Base-by-base conservation (phyloP, 2,329 filamentous ascomycete genomes). In the Cladosporium sp. region DNA sequence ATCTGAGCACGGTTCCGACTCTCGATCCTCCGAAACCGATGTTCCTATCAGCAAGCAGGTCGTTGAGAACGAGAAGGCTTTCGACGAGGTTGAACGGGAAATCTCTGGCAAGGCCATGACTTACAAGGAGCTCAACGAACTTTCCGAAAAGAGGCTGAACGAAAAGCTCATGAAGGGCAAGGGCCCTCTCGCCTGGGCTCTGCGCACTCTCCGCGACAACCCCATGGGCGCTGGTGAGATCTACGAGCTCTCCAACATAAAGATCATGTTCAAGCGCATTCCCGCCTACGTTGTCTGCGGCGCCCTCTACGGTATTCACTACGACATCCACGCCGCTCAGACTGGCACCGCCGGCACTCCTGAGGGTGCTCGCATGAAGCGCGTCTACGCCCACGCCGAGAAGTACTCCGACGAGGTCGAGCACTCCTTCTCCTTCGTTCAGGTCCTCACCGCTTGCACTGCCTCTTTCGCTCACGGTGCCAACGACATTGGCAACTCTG, bases 301-400 rank as follows among this genome's bases (percentile, higher is more conserved):
- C 50, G 64, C 75, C 13, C 79, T 90, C 47, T 92, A 92, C 65
- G 88, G 88, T 67, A 66, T 85, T 20, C 76, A 91, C 77, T 92
- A 91, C 71, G 88, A 92, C 60, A 92, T 91, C 62, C 87, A 91
- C 76, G 78, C 80, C 43, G 85, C 85, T 4, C 87, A 90, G 73
- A 75, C 76, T 47, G 87, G 87, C 64, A 78, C 88, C 39, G 64
- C 74, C 11, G 86, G 86, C 18, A 89, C 86, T 1, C 86, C 86
- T 6, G 86, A 90, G 54, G 87, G 86, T 52, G 72, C 72, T 30
- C 84, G 87, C 82, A 84, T 86, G 49, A 73, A 73, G 24, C 77
- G 84, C 3, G 74, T 80, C 12, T 65, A 84, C 61, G 78, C 78
- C 13, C 74, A 72, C 22, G 80, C 79, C 2, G 67, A 74, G 22